phyloP scores from a whole-genome alignment of 2,329 filamentous ascomycete species.

The Plectosphaerella sp. region DNA sequence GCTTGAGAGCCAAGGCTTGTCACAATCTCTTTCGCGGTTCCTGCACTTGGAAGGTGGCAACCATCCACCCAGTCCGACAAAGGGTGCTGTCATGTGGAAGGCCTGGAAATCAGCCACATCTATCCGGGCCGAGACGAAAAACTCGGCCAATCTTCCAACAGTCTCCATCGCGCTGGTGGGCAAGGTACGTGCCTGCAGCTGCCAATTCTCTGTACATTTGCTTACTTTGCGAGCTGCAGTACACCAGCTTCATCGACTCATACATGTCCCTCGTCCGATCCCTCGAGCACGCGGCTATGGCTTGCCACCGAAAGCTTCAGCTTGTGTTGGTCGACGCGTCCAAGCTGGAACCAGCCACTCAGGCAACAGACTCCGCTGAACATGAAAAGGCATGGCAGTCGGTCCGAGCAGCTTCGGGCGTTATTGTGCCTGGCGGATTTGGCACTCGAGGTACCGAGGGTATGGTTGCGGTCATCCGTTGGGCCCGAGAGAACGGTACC shows the following conservation, averaged over 20 bases:
- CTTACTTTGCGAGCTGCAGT: too few relatives aligned
- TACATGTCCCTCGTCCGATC: constrained; percentile 83
- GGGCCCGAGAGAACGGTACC: constrained; percentile 75
- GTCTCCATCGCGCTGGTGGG: too few relatives aligned
- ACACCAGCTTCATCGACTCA: constrained; percentile 29
- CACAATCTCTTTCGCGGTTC: constrained; percentile 59
- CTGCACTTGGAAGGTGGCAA: constrained; percentile 60
- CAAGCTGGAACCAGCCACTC: constrained; percentile 67
- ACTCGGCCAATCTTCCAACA: too few relatives aligned
- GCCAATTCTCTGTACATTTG: too few relatives aligned
- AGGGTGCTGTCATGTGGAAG: constrained; percentile 69
- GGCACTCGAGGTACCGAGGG: constrained; percentile 79
- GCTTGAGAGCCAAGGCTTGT: constrained; percentile 74
- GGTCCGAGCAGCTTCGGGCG: constrained; percentile 64
- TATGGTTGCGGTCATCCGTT: constrained; percentile 81
- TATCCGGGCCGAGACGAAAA: too few relatives aligned
- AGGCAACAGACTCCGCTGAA: constrained; percentile 59
- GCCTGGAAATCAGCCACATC: constrained; percentile 22
- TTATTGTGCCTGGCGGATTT: constrained; percentile 73
- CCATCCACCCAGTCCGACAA: constrained; percentile 47
- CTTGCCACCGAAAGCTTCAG: constrained; percentile 72
- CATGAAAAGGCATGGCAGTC: constrained; percentile 85
- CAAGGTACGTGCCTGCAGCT: too few relatives aligned
- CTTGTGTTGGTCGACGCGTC: constrained; percentile 82
- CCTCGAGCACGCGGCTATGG: constrained; percentile 85